phyloP scores from a whole-genome alignment of 352 stramenopile species.

The Phytophthora ramorum region DNA sequence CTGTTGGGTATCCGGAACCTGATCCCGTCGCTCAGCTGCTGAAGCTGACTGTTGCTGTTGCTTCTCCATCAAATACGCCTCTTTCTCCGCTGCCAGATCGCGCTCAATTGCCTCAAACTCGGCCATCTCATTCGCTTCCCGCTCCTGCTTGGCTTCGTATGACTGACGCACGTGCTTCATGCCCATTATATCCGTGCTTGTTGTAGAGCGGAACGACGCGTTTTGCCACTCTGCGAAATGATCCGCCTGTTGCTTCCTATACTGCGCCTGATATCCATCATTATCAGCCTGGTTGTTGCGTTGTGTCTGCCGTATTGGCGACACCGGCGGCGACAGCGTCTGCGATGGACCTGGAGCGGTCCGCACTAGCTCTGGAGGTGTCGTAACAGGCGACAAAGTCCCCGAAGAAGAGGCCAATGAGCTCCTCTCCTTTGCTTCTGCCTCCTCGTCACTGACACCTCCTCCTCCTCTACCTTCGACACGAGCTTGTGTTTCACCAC shows the following conservation, averaged over 20 bases:
- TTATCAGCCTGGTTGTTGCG: constrained; percentile 9
- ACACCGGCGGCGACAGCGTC: constrained; percentile 27
- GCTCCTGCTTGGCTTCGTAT: constrained; percentile 60
- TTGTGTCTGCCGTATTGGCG: constrained; percentile 17
- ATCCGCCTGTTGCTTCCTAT: constrained; percentile 9
- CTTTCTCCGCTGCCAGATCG: constrained; percentile 68
- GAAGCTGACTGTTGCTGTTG: constrained; percentile 12
- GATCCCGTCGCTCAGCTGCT: background rate
- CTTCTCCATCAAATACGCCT: constrained; percentile 60
- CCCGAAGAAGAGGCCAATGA: constrained; percentile 16
- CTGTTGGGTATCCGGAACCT: constrained; percentile 22
- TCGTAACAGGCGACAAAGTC: constrained; percentile 24
- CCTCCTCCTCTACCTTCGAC: constrained; percentile 51
- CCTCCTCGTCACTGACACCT: constrained; percentile 5
- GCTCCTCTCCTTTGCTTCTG: background rate
- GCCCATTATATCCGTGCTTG: constrained; percentile 64
- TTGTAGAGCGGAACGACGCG: constrained; percentile 30
- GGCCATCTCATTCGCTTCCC: constrained; percentile 76
- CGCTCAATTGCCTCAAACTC: constrained; percentile 83
- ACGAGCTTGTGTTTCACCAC: constrained; percentile 66
- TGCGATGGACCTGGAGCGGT: constrained; percentile 7
- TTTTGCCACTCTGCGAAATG: constrained; percentile 33
- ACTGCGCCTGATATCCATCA: background rate
- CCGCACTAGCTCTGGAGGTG: constrained; percentile 11
- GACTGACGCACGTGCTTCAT: constrained; percentile 61